Conservation (phyloP, 345 rosid species). For the Ceriops tagal region DNA sequence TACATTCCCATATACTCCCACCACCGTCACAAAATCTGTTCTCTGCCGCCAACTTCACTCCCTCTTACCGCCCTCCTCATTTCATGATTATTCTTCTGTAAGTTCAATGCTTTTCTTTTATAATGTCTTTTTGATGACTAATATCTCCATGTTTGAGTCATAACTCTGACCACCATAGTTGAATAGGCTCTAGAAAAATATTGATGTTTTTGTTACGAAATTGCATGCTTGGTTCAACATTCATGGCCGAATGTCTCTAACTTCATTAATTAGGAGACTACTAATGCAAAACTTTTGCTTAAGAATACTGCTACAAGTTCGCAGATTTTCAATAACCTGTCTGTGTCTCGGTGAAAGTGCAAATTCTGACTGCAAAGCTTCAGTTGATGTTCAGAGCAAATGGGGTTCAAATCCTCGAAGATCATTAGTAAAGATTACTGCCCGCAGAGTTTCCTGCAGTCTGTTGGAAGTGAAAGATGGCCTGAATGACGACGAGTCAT, state of each 20-base stretch:
- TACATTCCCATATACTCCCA: background rate
- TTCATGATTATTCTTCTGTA: constrained; percentile 17
- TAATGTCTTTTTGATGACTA: background rate
- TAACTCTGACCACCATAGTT: background rate
- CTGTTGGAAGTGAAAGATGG: constrained; percentile 40
- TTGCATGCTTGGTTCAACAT: too few species aligned
- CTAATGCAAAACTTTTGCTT: background rate
- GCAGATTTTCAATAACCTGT: background rate
- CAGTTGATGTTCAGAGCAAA: constrained; percentile 50
- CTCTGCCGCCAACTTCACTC: constrained; percentile 11
- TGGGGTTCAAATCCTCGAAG: constrained; percentile 24
- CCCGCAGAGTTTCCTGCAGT: constrained; percentile 27
- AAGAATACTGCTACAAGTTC: background rate
- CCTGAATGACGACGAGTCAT: constrained; percentile 49
- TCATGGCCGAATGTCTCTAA: too few species aligned
- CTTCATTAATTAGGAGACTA: background rate
- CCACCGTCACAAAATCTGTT: background rate
- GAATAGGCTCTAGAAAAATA: background rate
- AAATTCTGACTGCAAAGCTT: constrained; percentile 41
- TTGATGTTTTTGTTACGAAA: too few species aligned
- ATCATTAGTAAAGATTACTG: constrained; percentile 3
- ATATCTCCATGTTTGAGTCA: background rate
- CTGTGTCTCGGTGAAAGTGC: background rate
- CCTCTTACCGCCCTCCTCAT: constrained; percentile 1
- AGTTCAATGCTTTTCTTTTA: constrained; percentile 3